Conservation (phyloP, 148 eudicot species). For the Pouteria glomerata region DNA sequence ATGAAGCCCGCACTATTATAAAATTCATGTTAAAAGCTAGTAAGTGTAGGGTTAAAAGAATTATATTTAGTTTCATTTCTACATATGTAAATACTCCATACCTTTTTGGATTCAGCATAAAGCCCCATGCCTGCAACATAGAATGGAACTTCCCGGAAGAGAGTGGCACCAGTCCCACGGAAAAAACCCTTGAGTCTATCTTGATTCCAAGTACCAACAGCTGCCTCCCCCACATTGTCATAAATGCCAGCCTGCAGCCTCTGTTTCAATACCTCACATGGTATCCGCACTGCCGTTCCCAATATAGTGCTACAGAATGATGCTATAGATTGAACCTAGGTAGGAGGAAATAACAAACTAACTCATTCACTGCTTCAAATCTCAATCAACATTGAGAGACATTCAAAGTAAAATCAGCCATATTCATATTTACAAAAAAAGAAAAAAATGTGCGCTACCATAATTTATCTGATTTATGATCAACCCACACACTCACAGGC, state of each 20-base stretch:
- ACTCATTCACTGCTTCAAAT: not conserved
- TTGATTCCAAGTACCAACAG: constrained; percentile 78
- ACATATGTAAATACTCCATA: constrained; percentile 17
- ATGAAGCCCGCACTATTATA: too few species aligned
- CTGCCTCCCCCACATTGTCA: constrained; percentile 82
- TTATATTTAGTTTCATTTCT: not conserved
- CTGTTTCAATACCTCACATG: constrained; percentile 94
- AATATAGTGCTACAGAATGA: constrained; percentile 88
- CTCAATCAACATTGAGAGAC: constrained; percentile 1
- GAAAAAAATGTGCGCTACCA: not conserved
- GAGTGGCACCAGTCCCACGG: constrained; percentile 94
- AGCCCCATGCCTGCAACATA: constrained; percentile 97
- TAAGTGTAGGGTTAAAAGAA: not conserved
- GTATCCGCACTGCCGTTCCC: constrained; percentile 95
- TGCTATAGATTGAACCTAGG: constrained; percentile 83
- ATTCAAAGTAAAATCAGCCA: not conserved
- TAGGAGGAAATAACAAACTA: not conserved
- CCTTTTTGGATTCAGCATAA: constrained; percentile 94
- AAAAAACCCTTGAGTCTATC: constrained; percentile 88
- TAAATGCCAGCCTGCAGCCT: constrained; percentile 91
- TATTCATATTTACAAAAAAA: not conserved
- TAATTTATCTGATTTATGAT: not conserved
- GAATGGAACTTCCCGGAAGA: constrained; percentile 90
- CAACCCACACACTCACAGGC: not conserved
- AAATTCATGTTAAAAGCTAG: not conserved